Conservation (phyloP, 2,329 filamentous ascomycete genomes). For the Boeremia exigua region DNA sequence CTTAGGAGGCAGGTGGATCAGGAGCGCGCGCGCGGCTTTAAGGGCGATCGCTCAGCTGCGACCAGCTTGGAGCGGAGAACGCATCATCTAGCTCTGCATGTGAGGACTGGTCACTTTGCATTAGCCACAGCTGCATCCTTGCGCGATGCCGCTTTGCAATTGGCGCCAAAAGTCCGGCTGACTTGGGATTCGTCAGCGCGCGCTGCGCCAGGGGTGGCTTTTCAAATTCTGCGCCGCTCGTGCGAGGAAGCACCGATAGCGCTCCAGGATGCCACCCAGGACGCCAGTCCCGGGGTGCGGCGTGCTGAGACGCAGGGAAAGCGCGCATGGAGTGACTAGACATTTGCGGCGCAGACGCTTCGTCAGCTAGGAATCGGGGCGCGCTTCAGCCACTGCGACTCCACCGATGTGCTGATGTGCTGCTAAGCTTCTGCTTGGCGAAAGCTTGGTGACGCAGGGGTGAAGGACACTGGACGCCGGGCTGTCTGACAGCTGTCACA, state of each 20-base stretch:
- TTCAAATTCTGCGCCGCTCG: neutral
- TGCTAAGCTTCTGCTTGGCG: slow-evolving; percentile 31
- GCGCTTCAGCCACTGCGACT: slow-evolving; percentile 1
- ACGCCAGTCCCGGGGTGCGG: neutral
- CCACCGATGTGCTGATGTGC: slow-evolving; percentile 3
- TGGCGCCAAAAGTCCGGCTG: slow-evolving; percentile 17
- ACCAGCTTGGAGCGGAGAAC: slow-evolving; percentile 4
- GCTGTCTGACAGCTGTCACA: slow-evolving; percentile 10
- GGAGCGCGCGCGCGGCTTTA: slow-evolving; percentile 2
- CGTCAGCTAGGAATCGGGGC: slow-evolving; percentile 2
- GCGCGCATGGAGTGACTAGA: neutral
- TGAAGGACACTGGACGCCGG: neutral
- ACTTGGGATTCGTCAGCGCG: slow-evolving; percentile 17
- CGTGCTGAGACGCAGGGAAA: neutral
- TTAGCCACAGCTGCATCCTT: slow-evolving; percentile 16
- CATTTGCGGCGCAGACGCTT: slow-evolving; percentile 10
- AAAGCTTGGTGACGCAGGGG: slow-evolving; percentile 24
- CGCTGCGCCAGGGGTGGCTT: slow-evolving; percentile 1
- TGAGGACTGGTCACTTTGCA: neutral
- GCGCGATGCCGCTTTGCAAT: slow-evolving; percentile 1
- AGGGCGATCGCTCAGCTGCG: slow-evolving; percentile 10
- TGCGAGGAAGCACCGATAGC: slow-evolving; percentile 1
- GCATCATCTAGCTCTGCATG: slow-evolving; percentile 11
- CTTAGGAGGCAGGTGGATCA: slow-evolving; percentile 1
- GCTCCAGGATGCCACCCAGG: neutral